Evolutionary conservation across 1,284 basidiomycete species (phyloP).

Genomic region (Cystobasidium slooffiae): DNA sequence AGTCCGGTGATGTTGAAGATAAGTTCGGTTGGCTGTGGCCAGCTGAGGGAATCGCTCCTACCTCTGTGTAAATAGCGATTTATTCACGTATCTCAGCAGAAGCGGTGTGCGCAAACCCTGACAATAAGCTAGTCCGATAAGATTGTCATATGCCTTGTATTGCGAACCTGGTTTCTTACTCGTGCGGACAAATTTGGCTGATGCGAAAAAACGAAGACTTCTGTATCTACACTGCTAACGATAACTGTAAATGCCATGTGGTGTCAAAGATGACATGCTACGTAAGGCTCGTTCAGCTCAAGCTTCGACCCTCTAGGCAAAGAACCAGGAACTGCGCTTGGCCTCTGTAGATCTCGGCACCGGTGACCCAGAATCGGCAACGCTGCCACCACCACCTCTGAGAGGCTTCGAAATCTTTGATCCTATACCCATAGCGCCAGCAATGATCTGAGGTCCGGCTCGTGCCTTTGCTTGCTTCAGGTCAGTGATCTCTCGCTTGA

Average conservation of each 20-base stretch:
- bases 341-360: slow-evolving; percentile 21
- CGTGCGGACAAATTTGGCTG: too few species aligned
- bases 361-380: slow-evolving; percentile 23
- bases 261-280: too few species aligned
- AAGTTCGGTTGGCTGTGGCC: slow-evolving; percentile 56
- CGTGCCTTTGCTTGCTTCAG: slow-evolving; percentile 57
- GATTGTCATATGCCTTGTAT: too few species aligned
- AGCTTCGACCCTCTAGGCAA: background rate
- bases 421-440: slow-evolving; percentile 24
- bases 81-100: background rate
- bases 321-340: slow-evolving; percentile 43
- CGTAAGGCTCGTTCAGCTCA: too few species aligned
- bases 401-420: slow-evolving; percentile 40
- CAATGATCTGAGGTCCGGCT: slow-evolving; percentile 13
- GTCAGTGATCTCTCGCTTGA: slow-evolving; percentile 88
- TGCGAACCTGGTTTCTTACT: too few species aligned
- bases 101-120: background rate
- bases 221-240: too few species aligned
- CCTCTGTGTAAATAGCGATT: background rate
- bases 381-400: slow-evolving; percentile 44
- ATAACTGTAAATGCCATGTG: too few species aligned
- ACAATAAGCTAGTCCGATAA: too few species aligned
- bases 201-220: too few species aligned
- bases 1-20: slow-evolving; percentile 53
- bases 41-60: slow-evolving; percentile 51